A percentile compares a stretch with the other conserved stretches of the same genome.
Conservation (phyloP, 1,284 basidiomycete genomes). For the Coniophora puteana region DNA sequence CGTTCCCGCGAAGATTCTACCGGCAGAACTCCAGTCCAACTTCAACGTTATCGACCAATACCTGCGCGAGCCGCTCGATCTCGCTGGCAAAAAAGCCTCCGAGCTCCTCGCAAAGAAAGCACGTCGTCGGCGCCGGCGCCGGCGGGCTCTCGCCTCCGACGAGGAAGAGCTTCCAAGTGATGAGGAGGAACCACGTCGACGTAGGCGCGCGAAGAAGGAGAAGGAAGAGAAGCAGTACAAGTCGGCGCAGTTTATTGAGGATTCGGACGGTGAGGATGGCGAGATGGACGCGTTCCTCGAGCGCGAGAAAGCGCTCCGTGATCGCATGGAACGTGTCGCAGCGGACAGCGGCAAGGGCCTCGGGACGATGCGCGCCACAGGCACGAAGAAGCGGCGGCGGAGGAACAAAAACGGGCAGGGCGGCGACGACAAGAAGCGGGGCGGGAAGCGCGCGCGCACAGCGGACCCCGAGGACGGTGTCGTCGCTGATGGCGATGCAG, state of each 20-base stretch:
- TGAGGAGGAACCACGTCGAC: slow-evolving; percentile 40
- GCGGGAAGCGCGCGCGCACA: slow-evolving; percentile 21
- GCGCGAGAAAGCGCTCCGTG: slow-evolving; percentile 58
- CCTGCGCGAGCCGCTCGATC: slow-evolving; percentile 69
- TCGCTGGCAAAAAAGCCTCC: slow-evolving; percentile 68
- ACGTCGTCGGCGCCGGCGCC: slow-evolving; percentile 44
- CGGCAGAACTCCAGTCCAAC: slow-evolving; percentile 58
- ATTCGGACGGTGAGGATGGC: slow-evolving; percentile 80
- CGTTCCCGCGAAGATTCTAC: slow-evolving; percentile 64
- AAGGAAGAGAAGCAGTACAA: slow-evolving; percentile 79
- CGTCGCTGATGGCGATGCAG: slow-evolving; percentile 5
- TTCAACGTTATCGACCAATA: slow-evolving; percentile 75
- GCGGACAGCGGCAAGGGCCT: slow-evolving; percentile 37
- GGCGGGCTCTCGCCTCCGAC: slow-evolving; percentile 42
- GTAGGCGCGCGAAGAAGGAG: slow-evolving; percentile 52
- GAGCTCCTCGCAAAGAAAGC: slow-evolving; percentile 65
- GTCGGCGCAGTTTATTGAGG: slow-evolving; percentile 86
- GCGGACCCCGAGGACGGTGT: slow-evolving; percentile 3
- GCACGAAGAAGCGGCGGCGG: slow-evolving; percentile 68
- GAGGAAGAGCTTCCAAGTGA: slow-evolving; percentile 37
- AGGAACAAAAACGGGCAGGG: slow-evolving; percentile 32
- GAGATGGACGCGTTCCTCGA: slow-evolving; percentile 78
- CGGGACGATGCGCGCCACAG: slow-evolving; percentile 59
- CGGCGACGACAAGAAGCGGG: slow-evolving; percentile 14
- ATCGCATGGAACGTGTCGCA: slow-evolving; percentile 46